Evolutionary conservation across 2,329 filamentous ascomycete genomes (phyloP).

Genomic region (Achaetomium macrosporum): DNA sequence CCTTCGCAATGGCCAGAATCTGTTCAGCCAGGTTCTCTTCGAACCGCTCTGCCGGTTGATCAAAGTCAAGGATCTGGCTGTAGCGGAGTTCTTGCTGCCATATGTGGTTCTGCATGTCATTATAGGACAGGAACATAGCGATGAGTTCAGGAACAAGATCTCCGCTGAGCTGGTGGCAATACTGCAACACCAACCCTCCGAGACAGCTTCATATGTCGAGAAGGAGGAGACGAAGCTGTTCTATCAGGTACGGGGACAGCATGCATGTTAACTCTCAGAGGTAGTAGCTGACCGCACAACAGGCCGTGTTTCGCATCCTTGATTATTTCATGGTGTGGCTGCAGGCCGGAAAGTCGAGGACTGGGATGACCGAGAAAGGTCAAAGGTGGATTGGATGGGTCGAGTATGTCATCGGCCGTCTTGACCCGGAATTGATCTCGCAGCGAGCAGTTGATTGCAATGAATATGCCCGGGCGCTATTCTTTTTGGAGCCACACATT

Average conservation of each 20-base stretch:
- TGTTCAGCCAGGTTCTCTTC: constrained; percentile 72
- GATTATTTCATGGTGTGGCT: constrained; percentile 92
- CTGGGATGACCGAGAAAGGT: constrained; percentile 33
- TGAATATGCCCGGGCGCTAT: constrained; percentile 85
- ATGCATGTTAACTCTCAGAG: background rate
- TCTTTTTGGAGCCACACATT: constrained; percentile 83
- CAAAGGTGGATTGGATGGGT: constrained; percentile 46
- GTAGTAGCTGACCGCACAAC: constrained; percentile 14
- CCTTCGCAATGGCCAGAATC: constrained; percentile 68
- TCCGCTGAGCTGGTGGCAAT: constrained; percentile 69
- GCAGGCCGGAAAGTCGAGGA: constrained; percentile 59
- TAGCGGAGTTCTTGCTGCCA: constrained; percentile 82
- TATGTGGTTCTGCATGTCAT: constrained; percentile 81
- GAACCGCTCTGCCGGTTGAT: constrained; percentile 76
- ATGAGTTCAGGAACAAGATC: constrained; percentile 44
- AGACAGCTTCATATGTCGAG: constrained; percentile 51
- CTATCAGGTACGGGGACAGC: constrained; percentile 62
- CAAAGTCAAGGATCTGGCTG: constrained; percentile 75
- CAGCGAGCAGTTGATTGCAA: constrained; percentile 86
- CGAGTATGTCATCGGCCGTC: constrained; percentile 48
- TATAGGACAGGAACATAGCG: constrained; percentile 57
- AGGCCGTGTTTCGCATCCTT: constrained; percentile 84
- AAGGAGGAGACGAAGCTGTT: constrained; percentile 75
- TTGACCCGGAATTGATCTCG: constrained; percentile 71
- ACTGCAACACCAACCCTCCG: constrained; percentile 54